Base-by-base conservation (phyloP, 108 stramenopile genomes). In the Schizochytrium sp. region DNA sequence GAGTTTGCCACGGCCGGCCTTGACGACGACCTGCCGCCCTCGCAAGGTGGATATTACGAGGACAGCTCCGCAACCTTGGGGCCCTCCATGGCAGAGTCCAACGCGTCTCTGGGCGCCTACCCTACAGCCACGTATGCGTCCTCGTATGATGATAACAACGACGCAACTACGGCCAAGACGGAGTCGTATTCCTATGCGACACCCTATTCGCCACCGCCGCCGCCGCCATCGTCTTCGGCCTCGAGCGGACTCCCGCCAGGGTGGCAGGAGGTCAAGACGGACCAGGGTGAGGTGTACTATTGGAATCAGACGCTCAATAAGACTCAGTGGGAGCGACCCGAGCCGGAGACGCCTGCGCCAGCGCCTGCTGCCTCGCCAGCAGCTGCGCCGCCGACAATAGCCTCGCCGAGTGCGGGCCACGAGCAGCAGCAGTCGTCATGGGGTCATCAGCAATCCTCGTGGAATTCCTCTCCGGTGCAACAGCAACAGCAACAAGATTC, bases 311-410 rank as follows among this genome's bases (percentile, higher is more conserved):
- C 76, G 16, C 19, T 25, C 10, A 83, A 83, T 4, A 53, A 47
- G 48, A 83, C 76, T 12, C 76, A 83, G 51, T 83, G 76, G 76
- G 76, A 83, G 51, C 63, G 63, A 12, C 63, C 63, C 55, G 55
- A 57, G 55, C 55, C 55, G 55, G 55, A 57, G 55, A 34, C 34
- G 34, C 34, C 34, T 34, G 34, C 34, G 58, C 58, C 19, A 59
- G 21, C 19, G 19, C 21, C 58, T 59, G 58, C 58, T n/a, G n/a
- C 21, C 58, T 23, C 19, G 58, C 63, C 25, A 8, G 63, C 41
- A 18, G 34, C 63, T 69, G 6, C 41, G 63, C 63, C 63, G 41
- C 63, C 63, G 34, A 8, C 63, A 69, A 14, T 23, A 1, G 21
- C 63, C 10, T 23, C 25, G 41, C 4, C 63, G 12, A 8, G 16